Conservation (phyloP, 2,329 filamentous ascomycete species). For the Talaromyces rugulosus region DNA sequence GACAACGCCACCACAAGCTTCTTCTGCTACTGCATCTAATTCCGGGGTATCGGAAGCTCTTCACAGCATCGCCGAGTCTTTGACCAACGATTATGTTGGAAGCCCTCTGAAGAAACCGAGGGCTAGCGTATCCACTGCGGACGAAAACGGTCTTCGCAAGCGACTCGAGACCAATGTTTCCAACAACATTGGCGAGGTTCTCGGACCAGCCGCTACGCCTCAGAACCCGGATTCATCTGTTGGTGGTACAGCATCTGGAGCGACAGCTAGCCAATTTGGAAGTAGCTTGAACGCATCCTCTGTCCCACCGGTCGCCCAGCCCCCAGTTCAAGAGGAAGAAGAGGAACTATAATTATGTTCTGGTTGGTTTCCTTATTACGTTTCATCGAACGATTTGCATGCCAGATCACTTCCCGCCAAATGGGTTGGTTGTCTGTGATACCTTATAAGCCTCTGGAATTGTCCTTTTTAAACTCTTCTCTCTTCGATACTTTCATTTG, state of each 20-base stretch:
- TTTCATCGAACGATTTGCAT: background rate
- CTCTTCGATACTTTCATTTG: background rate
- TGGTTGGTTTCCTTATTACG: background rate
- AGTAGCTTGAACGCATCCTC: slow-evolving; percentile 8
- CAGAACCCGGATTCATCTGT: slow-evolving; percentile 5
- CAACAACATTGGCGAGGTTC: slow-evolving; percentile 32
- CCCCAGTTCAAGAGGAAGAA: slow-evolving; percentile 5
- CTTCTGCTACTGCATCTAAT: slow-evolving; percentile 10
- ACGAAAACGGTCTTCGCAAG: slow-evolving; percentile 36
- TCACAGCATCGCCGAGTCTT: slow-evolving; percentile 18
- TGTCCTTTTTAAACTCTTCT: background rate
- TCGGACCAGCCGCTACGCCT: slow-evolving; percentile 18
- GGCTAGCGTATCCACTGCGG: slow-evolving; percentile 41
- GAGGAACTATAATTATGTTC: slow-evolving; percentile 2
- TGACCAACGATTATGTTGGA: slow-evolving; percentile 36
- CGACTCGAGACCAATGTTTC: slow-evolving; percentile 33
- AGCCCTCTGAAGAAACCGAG: slow-evolving; percentile 47
- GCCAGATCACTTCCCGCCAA: background rate
- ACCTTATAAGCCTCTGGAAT: background rate
- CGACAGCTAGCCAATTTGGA: slow-evolving; percentile 12
- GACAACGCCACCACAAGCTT: slow-evolving; percentile 32
- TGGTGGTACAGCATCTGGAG: slow-evolving; percentile 12
- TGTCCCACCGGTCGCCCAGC: background rate
- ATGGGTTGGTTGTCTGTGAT: background rate
- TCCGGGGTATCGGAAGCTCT: slow-evolving; percentile 15